Percentiles rank a stretch among this genome's conserved stretches.
These are phyloP conservation scores for Neurospora intermedia DNA, from an alignment of 495 filamentous ascomycete species.

Conservation along the genomic window DNA sequence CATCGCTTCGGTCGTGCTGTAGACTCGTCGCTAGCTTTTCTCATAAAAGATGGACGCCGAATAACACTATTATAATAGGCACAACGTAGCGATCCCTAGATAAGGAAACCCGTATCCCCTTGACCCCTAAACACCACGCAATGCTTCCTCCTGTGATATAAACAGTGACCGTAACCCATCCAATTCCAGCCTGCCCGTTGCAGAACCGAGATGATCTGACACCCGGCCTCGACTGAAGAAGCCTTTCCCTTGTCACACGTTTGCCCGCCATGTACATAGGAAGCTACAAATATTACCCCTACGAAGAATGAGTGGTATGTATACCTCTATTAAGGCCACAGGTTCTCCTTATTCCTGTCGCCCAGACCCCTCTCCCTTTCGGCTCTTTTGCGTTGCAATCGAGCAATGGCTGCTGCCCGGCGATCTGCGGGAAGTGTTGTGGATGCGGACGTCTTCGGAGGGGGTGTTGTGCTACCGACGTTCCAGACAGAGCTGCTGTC, in stretches of 20 bases:
- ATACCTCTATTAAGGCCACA: conserved; percentile 10
- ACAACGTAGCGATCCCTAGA: background rate
- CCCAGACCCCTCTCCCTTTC: conserved; percentile 23
- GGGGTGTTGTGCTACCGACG: background rate
- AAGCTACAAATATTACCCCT: background rate
- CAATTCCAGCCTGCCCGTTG: background rate
- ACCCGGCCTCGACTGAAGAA: background rate
- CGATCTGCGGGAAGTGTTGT: conserved; percentile 49
- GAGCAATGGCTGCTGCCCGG: conserved; percentile 49
- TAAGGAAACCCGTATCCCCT: background rate
- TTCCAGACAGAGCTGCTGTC: conserved; percentile 20
- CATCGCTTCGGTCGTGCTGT: background rate
- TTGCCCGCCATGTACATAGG: background rate
- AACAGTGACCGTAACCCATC: background rate
- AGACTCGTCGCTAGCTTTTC: background rate
- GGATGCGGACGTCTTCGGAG: conserved; percentile 23
- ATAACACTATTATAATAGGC: background rate
- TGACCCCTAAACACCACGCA: background rate
- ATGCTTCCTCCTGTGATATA: background rate
- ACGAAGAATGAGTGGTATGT: background rate
- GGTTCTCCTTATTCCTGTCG: conserved; percentile 36
- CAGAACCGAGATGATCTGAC: background rate
- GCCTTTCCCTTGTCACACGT: background rate
- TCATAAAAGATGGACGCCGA: background rate
- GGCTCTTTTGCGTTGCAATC: conserved; percentile 45